Evolutionary conservation across 2,329 filamentous ascomycete genomes (phyloP), one percentile per base, ranked within the genome.

Genomic region (Colletotrichum cuscutae): DNA sequence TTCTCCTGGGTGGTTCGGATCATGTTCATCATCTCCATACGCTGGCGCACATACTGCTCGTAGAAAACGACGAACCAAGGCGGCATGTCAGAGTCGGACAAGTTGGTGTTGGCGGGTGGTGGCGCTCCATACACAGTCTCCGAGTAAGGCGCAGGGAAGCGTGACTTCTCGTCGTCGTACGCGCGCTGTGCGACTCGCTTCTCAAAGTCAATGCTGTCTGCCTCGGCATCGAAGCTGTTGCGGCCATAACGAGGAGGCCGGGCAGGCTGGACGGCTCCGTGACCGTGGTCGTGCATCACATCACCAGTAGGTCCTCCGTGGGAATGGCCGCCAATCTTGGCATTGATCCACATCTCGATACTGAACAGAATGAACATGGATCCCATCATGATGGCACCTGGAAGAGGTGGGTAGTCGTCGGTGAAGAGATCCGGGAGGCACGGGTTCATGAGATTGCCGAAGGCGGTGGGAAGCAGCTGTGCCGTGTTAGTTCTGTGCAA

Each of bases 371-470:
- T 79, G 77, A 92, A 91, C 75, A 92, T 86, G 24, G 90, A 86
- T 0, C 74, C 85, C 89, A 92, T 91, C 89, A 91, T 91, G 80
- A 92, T 91, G 30, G 90, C 89, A 76, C 90, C 90, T 2, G 90
- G 89, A 77, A 92, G 84, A 30, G 90, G 87, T 6, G 89, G 89
- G 77, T 91, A 92, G 62, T 90, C 79, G 0, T 88, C 84, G 35
- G 85, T 89, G 79, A 91, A 91, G 6, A 92, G 81, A 71, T 89
- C 86, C 6, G 90, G 90, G 7, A 92, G 86, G 76, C 90, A 89
- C 15, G 86, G 87, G 74, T 89, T 82, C 42, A 80, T 83, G 35
- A 89, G 81, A 73, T 83, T 88, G 61, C 80, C 82, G 77, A 91
- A 92, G 19, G 90, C 89, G 4, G 89, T 90, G 0, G 90, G 90